Evolutionary conservation across 345 rosid genomes (phyloP), one percentile per base, ranked within the genome.

Genomic region (Fremontodendron californicum): DNA sequence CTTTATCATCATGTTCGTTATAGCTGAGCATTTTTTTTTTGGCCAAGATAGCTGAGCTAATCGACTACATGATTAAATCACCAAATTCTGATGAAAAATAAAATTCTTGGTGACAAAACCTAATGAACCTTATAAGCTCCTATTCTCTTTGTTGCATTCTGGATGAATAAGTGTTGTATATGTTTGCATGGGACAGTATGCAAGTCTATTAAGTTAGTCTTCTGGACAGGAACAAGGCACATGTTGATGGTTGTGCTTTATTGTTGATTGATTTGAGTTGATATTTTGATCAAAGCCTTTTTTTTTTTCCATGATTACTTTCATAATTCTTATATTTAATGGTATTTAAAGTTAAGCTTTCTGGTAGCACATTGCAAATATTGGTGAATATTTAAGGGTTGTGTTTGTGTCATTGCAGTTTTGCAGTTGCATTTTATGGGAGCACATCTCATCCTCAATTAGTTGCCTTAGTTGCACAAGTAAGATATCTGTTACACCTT

Each of bases 401-500:
- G 39, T 21, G 33, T 16, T 33, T 75, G 37, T 81, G 27, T 35
- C 71, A 73, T 75, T 84, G 72, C 84, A 96, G 98, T 79, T 93
- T 85, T 85, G 96, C 97, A 51, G 91, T 92, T 84, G 99, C 96
- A 65, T 95, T 87, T 78, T 85, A 83, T 77, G 97, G 99, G 16
- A 70, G 84, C 77, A 77, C 92, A 45, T 84, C 91, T 74, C 86
- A 83, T 85, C 90, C 98, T 39, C 93, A 85, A 69, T 78, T 92
- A 84, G 98, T 94, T 42, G 98, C 95, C 66, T 93, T 94, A 80
- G 87, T 94, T 80, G 94, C 98, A 15, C 97, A 93, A 85, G 98
- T 93, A 87, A 85, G 90, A 75, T 35, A 61, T 54, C 9, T 37
- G 29, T 71, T 58, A 2, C 48, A 23, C 55, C 13, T 43, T 74